These are phyloP conservation scores for Syncephalastrum monosporum DNA, from an alignment of 371 early-diverging fungal species.

Conservation along the genomic window DNA sequence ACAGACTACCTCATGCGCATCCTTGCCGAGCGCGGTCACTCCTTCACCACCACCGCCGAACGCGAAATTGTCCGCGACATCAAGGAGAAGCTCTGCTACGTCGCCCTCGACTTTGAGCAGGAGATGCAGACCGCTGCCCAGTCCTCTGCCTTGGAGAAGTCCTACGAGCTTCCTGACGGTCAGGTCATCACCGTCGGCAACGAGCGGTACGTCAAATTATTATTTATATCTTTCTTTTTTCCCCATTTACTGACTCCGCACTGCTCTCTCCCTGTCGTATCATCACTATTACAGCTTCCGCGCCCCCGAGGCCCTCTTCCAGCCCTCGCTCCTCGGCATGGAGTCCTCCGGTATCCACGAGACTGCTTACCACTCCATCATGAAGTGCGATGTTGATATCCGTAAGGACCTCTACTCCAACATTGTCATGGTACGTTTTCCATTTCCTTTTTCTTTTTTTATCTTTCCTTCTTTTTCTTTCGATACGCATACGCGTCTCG, in stretches of 20 bases:
- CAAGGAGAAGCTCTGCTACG: constrained; percentile 99
- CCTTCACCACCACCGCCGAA: constrained; percentile 99
- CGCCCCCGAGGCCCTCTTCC: constrained; percentile 99
- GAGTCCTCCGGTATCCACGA: constrained; percentile 95
- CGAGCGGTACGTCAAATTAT: constrained; percentile 68
- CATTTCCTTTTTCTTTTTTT: no score
- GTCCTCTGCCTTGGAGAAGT: constrained; percentile 94
- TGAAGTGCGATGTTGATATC: constrained; percentile 98
- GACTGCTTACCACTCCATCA: constrained; percentile 94
- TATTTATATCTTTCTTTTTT: constrained; percentile 1
- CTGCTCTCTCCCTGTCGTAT: not conserved
- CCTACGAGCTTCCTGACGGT: constrained; percentile 99
- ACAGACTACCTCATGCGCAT: constrained; percentile 97
- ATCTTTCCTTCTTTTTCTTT: no score
- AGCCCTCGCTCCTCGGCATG: constrained; percentile 92
- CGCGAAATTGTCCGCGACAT: constrained; percentile 99
- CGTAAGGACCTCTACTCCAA: constrained; percentile 96
- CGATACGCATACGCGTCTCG: no score
- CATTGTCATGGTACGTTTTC: constrained; percentile 78
- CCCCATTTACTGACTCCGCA: not conserved
- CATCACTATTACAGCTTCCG: constrained; percentile 71
- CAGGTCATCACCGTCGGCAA: constrained; percentile 98
- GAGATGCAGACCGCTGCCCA: constrained; percentile 96
- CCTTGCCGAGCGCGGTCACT: constrained; percentile 98
- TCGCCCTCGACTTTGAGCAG: constrained; percentile 98